Evolutionary conservation across 169 alveolate species (phyloP).

Genomic region (Plasmodium inui): DNA sequence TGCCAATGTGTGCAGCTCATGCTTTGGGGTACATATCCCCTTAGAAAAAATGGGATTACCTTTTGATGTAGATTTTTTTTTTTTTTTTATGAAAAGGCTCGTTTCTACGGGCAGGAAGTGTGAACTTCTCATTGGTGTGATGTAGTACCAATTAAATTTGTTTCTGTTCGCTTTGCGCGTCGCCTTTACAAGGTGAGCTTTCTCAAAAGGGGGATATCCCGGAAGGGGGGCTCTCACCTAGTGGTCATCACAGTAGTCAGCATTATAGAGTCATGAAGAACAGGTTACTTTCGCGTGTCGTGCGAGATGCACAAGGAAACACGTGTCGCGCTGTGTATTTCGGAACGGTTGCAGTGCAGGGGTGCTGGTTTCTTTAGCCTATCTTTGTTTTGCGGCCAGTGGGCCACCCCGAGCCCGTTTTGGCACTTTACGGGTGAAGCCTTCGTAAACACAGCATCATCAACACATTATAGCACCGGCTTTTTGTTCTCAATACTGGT

Average conservation of each 20-base stretch:
- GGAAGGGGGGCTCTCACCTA: not conserved
- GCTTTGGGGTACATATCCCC: not conserved
- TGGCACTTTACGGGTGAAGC: not conserved
- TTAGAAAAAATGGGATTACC: not conserved
- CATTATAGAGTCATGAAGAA: not conserved
- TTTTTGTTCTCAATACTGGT: not conserved
- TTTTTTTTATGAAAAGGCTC: not conserved
- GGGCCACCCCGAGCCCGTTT: not conserved
- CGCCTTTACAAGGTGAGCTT: not conserved
- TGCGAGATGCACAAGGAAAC: no score
- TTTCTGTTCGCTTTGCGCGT: not conserved
- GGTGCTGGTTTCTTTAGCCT: no score
- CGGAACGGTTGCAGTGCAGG: not conserved
- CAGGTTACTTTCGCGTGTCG: not conserved
- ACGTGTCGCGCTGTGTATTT: not conserved
- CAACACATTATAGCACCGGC: not conserved
- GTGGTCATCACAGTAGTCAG: not conserved
- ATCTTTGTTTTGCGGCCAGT: no score
- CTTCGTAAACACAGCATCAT: not conserved
- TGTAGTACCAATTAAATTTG: not conserved
- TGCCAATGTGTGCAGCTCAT: not conserved
- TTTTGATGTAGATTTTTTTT: no score
- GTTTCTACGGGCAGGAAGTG: not conserved
- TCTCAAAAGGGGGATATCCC: not conserved
- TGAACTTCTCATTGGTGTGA: not conserved